phyloP scores from a whole-genome alignment of 345 rosid species.

The Microcos paniculata region DNA sequence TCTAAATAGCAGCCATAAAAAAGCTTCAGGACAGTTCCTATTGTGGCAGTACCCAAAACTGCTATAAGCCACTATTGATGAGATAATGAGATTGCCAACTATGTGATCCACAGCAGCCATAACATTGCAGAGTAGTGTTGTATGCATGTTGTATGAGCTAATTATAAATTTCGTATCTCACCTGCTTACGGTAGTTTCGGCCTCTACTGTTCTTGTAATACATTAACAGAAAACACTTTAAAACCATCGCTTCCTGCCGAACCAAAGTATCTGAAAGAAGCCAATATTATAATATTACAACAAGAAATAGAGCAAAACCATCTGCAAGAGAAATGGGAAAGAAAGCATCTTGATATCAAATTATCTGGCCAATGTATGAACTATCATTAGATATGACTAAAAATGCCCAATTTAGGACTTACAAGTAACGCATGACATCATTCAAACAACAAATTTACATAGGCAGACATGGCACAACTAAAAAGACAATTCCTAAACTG shows the following conservation, averaged over 20 bases:
- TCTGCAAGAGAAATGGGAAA: constrained; percentile 2
- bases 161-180: constrained; percentile 23
- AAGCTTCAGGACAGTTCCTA: neutral
- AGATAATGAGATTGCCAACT: neutral
- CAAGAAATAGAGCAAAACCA: constrained; percentile 18
- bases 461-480: neutral
- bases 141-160: neutral
- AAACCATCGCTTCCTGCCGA: constrained; percentile 87
- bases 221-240: constrained; percentile 84
- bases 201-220: constrained; percentile 96
- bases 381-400: neutral
- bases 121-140: neutral
- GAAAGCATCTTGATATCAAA: neutral
- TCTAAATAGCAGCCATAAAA: neutral
- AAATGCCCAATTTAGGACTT: neutral
- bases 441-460: neutral
- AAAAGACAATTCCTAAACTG: neutral
- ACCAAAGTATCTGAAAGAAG: constrained; percentile 78
- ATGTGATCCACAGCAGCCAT: neutral
- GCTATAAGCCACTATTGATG: neutral
- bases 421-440: neutral
- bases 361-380: neutral
- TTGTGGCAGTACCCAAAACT: neutral
- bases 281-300: constrained; percentile 7
- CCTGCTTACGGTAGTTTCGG: constrained; percentile 93